Evolutionary conservation across 495 filamentous ascomycete genomes (phyloP).

Genomic region (Penicillium crystallinum): DNA sequence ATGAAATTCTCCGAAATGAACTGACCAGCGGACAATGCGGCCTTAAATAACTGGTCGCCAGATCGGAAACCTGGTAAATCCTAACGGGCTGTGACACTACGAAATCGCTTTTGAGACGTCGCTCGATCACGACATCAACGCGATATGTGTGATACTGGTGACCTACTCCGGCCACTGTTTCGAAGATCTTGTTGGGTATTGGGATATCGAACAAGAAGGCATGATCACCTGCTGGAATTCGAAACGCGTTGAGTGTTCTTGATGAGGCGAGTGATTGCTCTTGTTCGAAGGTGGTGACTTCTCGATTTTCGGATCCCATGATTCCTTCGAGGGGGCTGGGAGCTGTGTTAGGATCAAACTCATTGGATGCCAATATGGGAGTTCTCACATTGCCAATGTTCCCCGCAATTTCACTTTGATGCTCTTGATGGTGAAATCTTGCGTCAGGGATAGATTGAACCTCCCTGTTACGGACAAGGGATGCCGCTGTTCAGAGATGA

Average conservation of each 20-base stretch:
- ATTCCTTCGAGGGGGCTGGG: not conserved
- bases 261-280: constrained; percentile 16
- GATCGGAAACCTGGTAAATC: constrained; percentile 7
- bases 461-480: constrained; percentile 11
- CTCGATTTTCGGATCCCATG: not conserved
- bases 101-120: constrained; percentile 7
- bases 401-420: constrained; percentile 17
- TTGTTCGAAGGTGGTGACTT: constrained; percentile 10
- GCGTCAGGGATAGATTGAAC: constrained; percentile 9
- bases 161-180: constrained; percentile 13
- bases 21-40: constrained; percentile 4
- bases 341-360: not conserved
- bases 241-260: constrained; percentile 15
- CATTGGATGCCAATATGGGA: not conserved
- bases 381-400: constrained; percentile 13
- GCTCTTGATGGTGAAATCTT: constrained; percentile 3
- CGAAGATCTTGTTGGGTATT: constrained; percentile 6
- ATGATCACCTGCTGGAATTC: constrained; percentile 18
- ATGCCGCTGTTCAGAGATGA: constrained; percentile 6
- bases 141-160: constrained; percentile 22
- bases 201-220: constrained; percentile 24
- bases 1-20: not conserved
- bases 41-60: constrained; percentile 2
- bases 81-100: constrained; percentile 13
- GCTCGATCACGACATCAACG: constrained; percentile 16